Conservation (phyloP, 2,329 filamentous ascomycete species). For the Penicillium thymicola region DNA sequence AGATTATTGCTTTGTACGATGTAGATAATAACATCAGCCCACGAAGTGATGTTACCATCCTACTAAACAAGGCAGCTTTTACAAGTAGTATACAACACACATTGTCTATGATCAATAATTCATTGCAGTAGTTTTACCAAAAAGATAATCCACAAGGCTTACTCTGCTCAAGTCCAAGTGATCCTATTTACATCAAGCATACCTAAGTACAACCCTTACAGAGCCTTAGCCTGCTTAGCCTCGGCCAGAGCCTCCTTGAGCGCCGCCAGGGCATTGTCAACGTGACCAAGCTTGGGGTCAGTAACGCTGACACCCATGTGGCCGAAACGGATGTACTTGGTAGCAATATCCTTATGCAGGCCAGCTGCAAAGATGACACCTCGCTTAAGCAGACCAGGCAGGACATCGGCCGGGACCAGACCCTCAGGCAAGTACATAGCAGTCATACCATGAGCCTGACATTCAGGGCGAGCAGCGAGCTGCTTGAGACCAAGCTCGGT, state of each 20-base stretch:
- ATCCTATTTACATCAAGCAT: conserved; percentile 3
- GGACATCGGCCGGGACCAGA: conserved; percentile 73
- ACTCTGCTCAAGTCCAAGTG: neutral
- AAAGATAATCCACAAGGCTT: neutral
- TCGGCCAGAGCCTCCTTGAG: conserved; percentile 72
- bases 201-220: conserved; percentile 23
- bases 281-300: conserved; percentile 73
- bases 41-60: neutral
- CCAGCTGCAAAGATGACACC: conserved; percentile 93
- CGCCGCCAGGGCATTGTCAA: conserved; percentile 78
- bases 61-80: neutral
- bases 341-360: conserved; percentile 90
- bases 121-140: conserved; percentile 1
- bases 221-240: conserved; percentile 60
- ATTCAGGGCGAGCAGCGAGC: conserved; percentile 76
- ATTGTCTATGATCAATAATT: conserved; percentile 3
- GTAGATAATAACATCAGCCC: neutral
- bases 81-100: neutral
- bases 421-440: conserved; percentile 91
- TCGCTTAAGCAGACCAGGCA: conserved; percentile 80
- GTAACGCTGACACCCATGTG: conserved; percentile 96
- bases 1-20: neutral
- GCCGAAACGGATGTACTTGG: conserved; percentile 91
- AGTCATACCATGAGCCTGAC: conserved; percentile 97
- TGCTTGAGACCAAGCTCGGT: conserved; percentile 80